phyloP scores from a whole-genome alignment of 2,329 filamentous ascomycete species.

The Trichoderma koningiopsis region DNA sequence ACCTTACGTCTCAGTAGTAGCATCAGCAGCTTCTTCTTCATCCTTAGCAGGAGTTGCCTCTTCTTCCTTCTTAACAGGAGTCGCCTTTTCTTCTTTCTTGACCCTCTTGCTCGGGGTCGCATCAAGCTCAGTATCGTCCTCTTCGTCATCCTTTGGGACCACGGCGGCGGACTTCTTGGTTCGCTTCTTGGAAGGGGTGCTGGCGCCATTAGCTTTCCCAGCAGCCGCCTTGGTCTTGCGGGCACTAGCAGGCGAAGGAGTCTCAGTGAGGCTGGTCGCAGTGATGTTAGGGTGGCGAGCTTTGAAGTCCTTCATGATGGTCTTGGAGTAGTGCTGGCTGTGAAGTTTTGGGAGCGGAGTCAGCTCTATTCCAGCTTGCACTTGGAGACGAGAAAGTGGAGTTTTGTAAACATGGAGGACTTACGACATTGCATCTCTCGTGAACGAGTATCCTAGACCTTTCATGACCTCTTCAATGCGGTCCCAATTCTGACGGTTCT shows the following conservation, averaged over 20 bases:
- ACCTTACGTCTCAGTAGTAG: not conserved
- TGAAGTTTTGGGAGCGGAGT: not conserved
- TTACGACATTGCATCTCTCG: conserved; percentile 44
- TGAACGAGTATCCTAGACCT: conserved; percentile 40
- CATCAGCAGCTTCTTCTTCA: conserved; percentile 21
- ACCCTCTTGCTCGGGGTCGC: conserved; percentile 35
- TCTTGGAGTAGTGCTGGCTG: conserved; percentile 46
- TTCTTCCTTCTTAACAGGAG: conserved; percentile 30
- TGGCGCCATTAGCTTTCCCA: conserved; percentile 15
- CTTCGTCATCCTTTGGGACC: conserved; percentile 23
- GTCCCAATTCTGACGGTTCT: conserved; percentile 40
- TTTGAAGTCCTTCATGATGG: conserved; percentile 42
- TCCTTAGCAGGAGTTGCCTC: conserved; percentile 27
- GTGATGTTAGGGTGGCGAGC: conserved; percentile 29
- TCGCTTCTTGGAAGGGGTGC: conserved; percentile 28
- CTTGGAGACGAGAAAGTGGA: not conserved
- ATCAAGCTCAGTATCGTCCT: conserved; percentile 28
- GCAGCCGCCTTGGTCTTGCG: conserved; percentile 21
- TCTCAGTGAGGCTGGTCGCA: conserved; percentile 1
- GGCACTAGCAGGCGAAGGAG: conserved; percentile 3
- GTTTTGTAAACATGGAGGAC: conserved; percentile 22
- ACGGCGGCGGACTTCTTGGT: conserved; percentile 15
- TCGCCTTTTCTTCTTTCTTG: conserved; percentile 35
- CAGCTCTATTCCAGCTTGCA: not conserved
- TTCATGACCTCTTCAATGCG: conserved; percentile 38